Percentiles rank a stretch among this genome's conserved stretches.
Evolutionary conservation across 2,329 filamentous ascomycete species (phyloP).

Genomic region (Aspergillus hortae): DNA sequence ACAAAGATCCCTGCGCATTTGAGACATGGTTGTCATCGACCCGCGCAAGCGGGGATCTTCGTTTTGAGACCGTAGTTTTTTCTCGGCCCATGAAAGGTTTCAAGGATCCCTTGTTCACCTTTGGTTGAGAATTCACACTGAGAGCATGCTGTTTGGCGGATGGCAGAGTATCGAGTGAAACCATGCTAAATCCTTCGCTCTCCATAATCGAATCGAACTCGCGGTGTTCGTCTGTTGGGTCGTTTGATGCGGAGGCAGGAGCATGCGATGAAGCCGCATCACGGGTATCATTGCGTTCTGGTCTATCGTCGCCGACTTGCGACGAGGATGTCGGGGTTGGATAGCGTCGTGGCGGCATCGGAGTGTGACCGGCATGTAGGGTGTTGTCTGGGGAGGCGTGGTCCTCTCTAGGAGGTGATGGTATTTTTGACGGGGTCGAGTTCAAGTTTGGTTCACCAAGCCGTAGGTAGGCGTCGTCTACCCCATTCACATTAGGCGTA

Average conservation of each 20-base stretch:
- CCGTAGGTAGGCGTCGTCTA: constrained; percentile 25
- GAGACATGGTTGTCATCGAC: constrained; percentile 11
- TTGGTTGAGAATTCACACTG: constrained; percentile 28
- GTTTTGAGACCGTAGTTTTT: constrained; percentile 23
- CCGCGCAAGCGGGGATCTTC: constrained; percentile 20
- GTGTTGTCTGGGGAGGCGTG: constrained; percentile 31
- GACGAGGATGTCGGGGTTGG: constrained; percentile 41
- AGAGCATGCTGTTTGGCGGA: constrained; percentile 45
- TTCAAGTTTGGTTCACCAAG: constrained; percentile 25
- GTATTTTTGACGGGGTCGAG: constrained; percentile 34
- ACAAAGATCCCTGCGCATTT: constrained; percentile 10
- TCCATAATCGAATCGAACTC: constrained; percentile 56
- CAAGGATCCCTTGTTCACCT: constrained; percentile 22
- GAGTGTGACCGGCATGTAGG: constrained; percentile 30
- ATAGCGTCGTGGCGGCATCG: constrained; percentile 32
- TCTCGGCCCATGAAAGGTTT: constrained; percentile 28
- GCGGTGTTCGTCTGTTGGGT: constrained; percentile 41
- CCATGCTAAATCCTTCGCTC: constrained; percentile 58
- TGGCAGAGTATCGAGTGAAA: constrained; percentile 52
- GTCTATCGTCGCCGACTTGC: constrained; percentile 33
- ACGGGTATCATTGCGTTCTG: constrained; percentile 13
- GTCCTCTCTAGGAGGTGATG: constrained; percentile 26
- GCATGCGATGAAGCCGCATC: neutral
- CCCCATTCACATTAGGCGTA: constrained; percentile 26
- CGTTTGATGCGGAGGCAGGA: constrained; percentile 12